Evolutionary conservation across 495 filamentous ascomycete species (phyloP), one percentile per base, ranked within the genome.

Genomic region (Cercophora scortea): DNA sequence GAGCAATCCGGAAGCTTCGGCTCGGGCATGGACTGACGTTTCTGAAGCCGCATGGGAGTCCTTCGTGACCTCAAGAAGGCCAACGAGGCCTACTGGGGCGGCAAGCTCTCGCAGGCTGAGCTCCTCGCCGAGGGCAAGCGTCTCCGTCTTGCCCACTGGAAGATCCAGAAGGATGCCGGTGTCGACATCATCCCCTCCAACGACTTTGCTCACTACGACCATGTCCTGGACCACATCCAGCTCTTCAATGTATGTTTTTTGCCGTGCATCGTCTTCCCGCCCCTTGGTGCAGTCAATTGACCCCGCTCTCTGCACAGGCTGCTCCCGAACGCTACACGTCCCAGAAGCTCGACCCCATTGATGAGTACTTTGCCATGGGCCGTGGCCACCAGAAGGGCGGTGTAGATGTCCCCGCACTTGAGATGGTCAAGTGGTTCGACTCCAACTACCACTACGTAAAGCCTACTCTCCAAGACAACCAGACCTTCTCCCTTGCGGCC

Each of bases 361-460:
- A 97, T 76, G 88, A 93, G 71, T 96, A 94, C 86, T 98, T 97
- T 70, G 94, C 93, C 69, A 95, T 97, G 93, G 93, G 94, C 65
- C 86, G 93, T 82, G 93, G 93, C 70, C 91, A 89, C 72, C 93
- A 98, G 75, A 90, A 88, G 79, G 78, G 80, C 51, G 89, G 84
- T 59, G 81, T 98, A 58, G 93, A 98, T 76, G 93, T 98, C 61
- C 91, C 92, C 45, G 78, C 77, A 64, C 78, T 97, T 70, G 93
- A 98, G 80, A 98, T 98, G 93, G 93, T 98, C 50, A 98, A 98
- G 78, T 98, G 94, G 93, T 98, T 98, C 71, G 93, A 98, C 80
- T 95, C 89, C 59, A 98, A 98, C 85, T 98, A 98, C 83, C 93
- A 98, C 81, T 97, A 97, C 77, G 93, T 97, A 74, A 96, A 96